These are phyloP conservation scores for Ephemerocybe angulata DNA, from an alignment of 768 basidiomycete genomes.

Conservation along the genomic window DNA sequence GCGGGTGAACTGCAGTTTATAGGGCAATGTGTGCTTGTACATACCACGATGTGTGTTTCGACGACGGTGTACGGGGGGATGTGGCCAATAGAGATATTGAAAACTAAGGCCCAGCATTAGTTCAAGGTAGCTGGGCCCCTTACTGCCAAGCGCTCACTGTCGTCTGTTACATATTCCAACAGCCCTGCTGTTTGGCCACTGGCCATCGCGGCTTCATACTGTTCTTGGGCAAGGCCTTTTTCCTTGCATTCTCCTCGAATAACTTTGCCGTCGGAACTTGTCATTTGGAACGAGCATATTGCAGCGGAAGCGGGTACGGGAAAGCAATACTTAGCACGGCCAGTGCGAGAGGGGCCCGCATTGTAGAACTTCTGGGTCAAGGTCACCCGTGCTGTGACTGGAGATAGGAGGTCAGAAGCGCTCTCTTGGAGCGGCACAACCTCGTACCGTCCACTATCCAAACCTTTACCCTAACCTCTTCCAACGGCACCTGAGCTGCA, in stretches of 20 bases:
- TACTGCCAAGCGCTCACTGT: slow-evolving; percentile 37
- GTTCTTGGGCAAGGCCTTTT: slow-evolving; percentile 37
- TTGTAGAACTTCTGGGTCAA: slow-evolving; percentile 42
- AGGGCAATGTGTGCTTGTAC: background rate
- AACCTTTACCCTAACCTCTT: slow-evolving; percentile 37
- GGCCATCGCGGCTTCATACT: slow-evolving; percentile 37
- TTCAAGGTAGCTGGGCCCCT: background rate
- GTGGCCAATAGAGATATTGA: slow-evolving; percentile 55
- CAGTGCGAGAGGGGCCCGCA: slow-evolving; percentile 31
- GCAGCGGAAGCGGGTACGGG: slow-evolving; percentile 55
- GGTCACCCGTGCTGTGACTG: slow-evolving; percentile 44
- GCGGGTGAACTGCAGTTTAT: background rate
- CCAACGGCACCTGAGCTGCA: slow-evolving; percentile 33
- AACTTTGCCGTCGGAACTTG: slow-evolving; percentile 37
- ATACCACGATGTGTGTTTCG: slow-evolving; percentile 39
- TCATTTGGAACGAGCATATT: slow-evolving; percentile 52
- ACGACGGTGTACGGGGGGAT: slow-evolving; percentile 42
- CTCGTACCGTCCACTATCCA: slow-evolving; percentile 42
- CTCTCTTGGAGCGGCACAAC: background rate
- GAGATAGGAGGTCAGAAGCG: background rate
- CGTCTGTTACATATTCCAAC: slow-evolving; percentile 47
- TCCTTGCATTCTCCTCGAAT: slow-evolving; percentile 48
- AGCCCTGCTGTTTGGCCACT: slow-evolving; percentile 42
- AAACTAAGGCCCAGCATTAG: slow-evolving; percentile 33
- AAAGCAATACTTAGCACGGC: slow-evolving; percentile 52